These are phyloP conservation scores for Tuber borchii DNA, from an alignment of 495 filamentous ascomycete species.

Conservation along the genomic window DNA sequence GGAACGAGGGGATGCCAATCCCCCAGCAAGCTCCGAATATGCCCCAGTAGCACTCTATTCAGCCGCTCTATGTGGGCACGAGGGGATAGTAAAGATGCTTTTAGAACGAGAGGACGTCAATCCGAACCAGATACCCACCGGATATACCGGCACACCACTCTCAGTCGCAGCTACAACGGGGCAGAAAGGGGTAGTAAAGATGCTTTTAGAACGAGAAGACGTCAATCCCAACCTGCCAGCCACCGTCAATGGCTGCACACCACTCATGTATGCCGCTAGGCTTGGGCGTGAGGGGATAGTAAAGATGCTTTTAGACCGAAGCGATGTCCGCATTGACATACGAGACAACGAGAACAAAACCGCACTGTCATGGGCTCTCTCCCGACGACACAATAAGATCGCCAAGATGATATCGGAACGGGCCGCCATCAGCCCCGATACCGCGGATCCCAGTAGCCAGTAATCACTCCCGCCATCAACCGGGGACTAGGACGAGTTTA, in stretches of 20 bases:
- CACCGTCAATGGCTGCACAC: neutral
- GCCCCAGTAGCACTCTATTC: too few relatives aligned
- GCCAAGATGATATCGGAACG: neutral
- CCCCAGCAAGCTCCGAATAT: too few relatives aligned
- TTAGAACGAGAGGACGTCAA: neutral
- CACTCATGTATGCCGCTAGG: neutral
- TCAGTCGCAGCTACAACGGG: accelerated
- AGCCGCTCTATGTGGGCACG: too few relatives aligned
- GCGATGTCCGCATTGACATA: neutral
- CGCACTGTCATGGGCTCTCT: neutral
- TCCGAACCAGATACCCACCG: neutral
- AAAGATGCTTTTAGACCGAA: neutral
- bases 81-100: neutral
- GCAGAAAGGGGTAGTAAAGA: neutral
- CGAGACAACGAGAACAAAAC: neutral
- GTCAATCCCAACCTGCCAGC: neutral
- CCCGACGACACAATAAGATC: neutral
- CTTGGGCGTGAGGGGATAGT: neutral
- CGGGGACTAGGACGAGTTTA: too few relatives aligned
- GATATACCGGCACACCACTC: neutral
- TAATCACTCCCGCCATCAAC: too few relatives aligned
- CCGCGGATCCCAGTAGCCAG: too few relatives aligned
- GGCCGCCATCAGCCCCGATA: neutral
- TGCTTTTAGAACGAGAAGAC: neutral
- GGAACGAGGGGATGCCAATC: neutral